phyloP scores from a whole-genome alignment of 2,329 filamentous ascomycete genomes.

The Stagonosporopsis chrysanthemi region DNA sequence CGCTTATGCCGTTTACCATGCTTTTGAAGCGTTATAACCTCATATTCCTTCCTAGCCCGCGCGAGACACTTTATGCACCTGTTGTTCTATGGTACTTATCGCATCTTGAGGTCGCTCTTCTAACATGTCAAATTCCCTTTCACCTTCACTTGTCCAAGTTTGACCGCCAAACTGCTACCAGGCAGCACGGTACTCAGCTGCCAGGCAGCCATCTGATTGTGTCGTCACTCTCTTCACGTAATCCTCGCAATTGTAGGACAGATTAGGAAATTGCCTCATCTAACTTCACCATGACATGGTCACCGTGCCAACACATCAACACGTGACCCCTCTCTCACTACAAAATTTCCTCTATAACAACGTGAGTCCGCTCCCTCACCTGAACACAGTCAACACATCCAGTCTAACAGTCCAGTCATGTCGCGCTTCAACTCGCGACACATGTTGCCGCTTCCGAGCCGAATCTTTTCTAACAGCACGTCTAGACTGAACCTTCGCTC shows the following conservation, averaged over 20 bases:
- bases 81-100: background rate
- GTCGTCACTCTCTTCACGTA: background rate
- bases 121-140: conserved; percentile 3
- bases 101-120: background rate
- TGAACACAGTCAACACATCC: background rate
- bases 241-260: background rate
- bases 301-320: background rate
- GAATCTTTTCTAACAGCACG: background rate
- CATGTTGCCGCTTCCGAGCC: background rate
- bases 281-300: background rate
- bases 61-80: background rate
- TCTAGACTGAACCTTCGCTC: conserved; percentile 2
- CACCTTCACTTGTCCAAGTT: conserved; percentile 3
- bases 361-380: background rate
- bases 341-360: conserved; percentile 1
- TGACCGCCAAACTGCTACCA: background rate
- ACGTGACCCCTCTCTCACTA: background rate
- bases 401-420: conserved; percentile 1
- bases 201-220: background rate
- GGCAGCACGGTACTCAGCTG: conserved; percentile 3
- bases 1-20: background rate
- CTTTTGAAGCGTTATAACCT: background rate
- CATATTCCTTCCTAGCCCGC: background rate
- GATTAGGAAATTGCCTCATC: background rate
- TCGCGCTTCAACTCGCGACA: conserved; percentile 1